These are phyloP conservation scores for Penstemon newberryi DNA, from an alignment of 257 asterid genomes.

Conservation along the genomic window DNA sequence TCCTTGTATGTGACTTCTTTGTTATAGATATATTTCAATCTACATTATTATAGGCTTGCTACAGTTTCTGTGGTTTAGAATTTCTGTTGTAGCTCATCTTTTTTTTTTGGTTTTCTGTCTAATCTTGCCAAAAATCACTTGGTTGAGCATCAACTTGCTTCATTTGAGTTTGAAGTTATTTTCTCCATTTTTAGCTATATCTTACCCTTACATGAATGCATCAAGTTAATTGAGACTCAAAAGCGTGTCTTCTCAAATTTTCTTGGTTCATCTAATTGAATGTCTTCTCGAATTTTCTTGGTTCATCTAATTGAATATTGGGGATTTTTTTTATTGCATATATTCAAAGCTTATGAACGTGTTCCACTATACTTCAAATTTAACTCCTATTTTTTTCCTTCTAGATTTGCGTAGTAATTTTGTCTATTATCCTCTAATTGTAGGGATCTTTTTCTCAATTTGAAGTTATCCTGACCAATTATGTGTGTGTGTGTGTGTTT, in stretches of 20 bases:
- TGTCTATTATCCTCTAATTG: not conserved
- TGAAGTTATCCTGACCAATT: not conserved
- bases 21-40: conserved; percentile 26
- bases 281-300: not conserved
- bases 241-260: not conserved
- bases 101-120: not conserved
- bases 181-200: not conserved
- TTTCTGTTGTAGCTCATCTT: not conserved
- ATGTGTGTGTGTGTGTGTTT: not conserved
- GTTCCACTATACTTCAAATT: not conserved
- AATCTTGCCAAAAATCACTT: not conserved
- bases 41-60: not conserved
- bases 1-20: conserved; percentile 85
- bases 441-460: not conserved
- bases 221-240: not conserved
- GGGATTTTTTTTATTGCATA: not conserved
- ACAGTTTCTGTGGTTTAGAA: conserved; percentile 5
- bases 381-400: not conserved
- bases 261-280: not conserved
- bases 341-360: not conserved
- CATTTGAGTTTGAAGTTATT: not conserved
- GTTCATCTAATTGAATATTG: not conserved
- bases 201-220: not conserved
- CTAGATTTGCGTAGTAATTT: too few species aligned
- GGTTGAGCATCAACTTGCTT: not conserved